phyloP scores from a whole-genome alignment of 163 green algal species.

The Scenedesmus sp. region DNA sequence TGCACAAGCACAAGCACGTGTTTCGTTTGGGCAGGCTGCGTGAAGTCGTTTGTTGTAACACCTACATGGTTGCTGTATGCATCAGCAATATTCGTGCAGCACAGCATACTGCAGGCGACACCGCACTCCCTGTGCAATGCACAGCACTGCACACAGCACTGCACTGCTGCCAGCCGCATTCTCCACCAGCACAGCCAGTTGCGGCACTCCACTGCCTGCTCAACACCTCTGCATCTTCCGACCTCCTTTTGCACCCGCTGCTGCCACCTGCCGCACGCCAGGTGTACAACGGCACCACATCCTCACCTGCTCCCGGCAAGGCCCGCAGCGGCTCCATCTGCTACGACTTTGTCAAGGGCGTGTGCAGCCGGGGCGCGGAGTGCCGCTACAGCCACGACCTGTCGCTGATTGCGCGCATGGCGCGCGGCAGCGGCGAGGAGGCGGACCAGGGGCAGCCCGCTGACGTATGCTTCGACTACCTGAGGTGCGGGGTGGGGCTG shows the following conservation, averaged over 20 bases:
- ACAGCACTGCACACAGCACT: background rate
- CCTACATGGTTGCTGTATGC: no score
- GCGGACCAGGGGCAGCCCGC: constrained; percentile 5
- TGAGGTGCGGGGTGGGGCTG: constrained; percentile 53
- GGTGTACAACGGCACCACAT: constrained; percentile 27
- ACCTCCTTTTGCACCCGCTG: constrained; percentile 12
- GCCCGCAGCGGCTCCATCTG: constrained; percentile 76
- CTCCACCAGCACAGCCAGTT: background rate
- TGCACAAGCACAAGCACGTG: no score
- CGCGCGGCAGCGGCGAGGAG: constrained; percentile 48
- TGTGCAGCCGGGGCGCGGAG: constrained; percentile 76
- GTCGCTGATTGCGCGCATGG: constrained; percentile 72
- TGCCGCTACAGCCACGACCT: constrained; percentile 90
- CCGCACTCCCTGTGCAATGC: no score
- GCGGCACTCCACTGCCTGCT: background rate
- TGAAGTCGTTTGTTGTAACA: no score
- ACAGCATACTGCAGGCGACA: no score
- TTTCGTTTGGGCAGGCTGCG: no score
- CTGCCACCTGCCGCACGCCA: background rate
- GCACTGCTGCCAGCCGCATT: background rate
- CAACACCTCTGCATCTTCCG: constrained; percentile 2
- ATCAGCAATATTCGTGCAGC: no score
- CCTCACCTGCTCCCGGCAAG: constrained; percentile 47
- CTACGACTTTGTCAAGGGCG: constrained; percentile 91
- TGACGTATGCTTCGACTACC: constrained; percentile 75